A percentile compares a stretch with the other conserved stretches of the same genome.
phyloP scores from a whole-genome alignment of 1,284 basidiomycete genomes.

The Sanguinoderma infundibulare region DNA sequence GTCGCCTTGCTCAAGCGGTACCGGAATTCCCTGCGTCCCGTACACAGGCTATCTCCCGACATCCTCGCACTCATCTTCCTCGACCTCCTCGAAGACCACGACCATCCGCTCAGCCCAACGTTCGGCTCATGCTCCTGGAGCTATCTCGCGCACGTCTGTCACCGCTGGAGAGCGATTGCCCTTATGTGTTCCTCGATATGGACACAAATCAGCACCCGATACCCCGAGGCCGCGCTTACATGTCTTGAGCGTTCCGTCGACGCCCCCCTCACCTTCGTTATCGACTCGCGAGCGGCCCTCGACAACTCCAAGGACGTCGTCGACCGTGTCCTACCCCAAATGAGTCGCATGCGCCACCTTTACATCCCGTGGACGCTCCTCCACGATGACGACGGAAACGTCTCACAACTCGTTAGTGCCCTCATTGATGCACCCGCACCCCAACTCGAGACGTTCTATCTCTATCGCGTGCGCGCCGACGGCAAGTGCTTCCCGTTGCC shows the following conservation, averaged over 20 bases:
- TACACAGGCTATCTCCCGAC: slow-evolving; percentile 33
- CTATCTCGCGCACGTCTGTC: slow-evolving; percentile 33
- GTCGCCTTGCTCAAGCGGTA: slow-evolving; percentile 35
- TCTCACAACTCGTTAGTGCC: slow-evolving; percentile 27
- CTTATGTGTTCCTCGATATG: slow-evolving; percentile 33
- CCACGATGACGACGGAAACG: slow-evolving; percentile 26
- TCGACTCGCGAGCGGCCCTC: slow-evolving; percentile 22
- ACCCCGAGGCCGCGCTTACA: slow-evolving; percentile 30
- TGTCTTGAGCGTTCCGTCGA: slow-evolving; percentile 34
- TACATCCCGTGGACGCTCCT: slow-evolving; percentile 33
- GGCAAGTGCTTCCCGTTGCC: slow-evolving; percentile 31
- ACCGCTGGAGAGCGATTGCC: slow-evolving; percentile 34
- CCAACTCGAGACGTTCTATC: slow-evolving; percentile 32
- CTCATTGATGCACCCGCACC: slow-evolving; percentile 31
- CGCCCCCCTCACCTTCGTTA: slow-evolving; percentile 32
- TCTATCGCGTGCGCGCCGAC: slow-evolving; percentile 27
- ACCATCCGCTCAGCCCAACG: slow-evolving; percentile 22
- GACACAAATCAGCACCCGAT: slow-evolving; percentile 35
- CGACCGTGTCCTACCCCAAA: slow-evolving; percentile 29
- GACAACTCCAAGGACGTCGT: slow-evolving; percentile 26
- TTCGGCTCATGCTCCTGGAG: slow-evolving; percentile 34
- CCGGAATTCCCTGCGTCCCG: slow-evolving; percentile 35
- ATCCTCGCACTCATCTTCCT: slow-evolving; percentile 35
- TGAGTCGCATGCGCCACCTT: slow-evolving; percentile 32
- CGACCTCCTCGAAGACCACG: slow-evolving; percentile 26